Conservation (phyloP, 2,329 filamentous ascomycete genomes). For the Botryosphaeria agaves region DNA sequence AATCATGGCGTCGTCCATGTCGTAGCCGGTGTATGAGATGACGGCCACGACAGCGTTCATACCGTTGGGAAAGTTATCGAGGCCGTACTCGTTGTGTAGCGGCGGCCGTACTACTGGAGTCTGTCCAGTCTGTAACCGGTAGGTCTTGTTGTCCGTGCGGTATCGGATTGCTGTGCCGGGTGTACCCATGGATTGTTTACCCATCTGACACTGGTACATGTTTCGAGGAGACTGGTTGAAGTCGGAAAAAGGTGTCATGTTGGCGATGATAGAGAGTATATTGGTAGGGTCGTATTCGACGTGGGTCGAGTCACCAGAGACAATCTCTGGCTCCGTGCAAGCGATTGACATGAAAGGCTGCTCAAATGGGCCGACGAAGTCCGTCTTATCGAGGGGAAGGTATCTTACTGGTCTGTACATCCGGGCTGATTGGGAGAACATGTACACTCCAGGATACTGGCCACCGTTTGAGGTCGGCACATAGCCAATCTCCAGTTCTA, state of each 20-base stretch:
- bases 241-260: conserved; percentile 97
- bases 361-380: conserved; percentile 84
- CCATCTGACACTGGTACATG: conserved; percentile 99
- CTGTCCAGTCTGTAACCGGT: conserved; percentile 86
- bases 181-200: conserved; percentile 98
- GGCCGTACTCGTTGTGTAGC: conserved; percentile 86
- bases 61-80: conserved; percentile 97
- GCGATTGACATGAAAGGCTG: conserved; percentile 98
- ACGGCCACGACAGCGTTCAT: conserved; percentile 92
- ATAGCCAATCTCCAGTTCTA: conserved; percentile 79
- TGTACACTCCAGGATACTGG: conserved; percentile 92
- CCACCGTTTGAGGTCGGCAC: conserved; percentile 76
- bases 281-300: conserved; percentile 91
- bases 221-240: conserved; percentile 98
- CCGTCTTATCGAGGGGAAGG: conserved; percentile 66
- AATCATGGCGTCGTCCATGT: conserved; percentile 99
- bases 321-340: conserved; percentile 71
- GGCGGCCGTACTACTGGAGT: conserved; percentile 85
- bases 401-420: conserved; percentile 92
- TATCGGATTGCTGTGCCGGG: conserved; percentile 70
- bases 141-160: conserved; percentile 94
- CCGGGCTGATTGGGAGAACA: conserved; percentile 68
- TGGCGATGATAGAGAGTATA: conserved; percentile 91
- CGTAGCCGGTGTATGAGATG: conserved; percentile 96
- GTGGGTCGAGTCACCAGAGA: conserved; percentile 79